phyloP scores from a whole-genome alignment of 1,284 basidiomycete genomes.

The Ceratobasidium sp. region DNA sequence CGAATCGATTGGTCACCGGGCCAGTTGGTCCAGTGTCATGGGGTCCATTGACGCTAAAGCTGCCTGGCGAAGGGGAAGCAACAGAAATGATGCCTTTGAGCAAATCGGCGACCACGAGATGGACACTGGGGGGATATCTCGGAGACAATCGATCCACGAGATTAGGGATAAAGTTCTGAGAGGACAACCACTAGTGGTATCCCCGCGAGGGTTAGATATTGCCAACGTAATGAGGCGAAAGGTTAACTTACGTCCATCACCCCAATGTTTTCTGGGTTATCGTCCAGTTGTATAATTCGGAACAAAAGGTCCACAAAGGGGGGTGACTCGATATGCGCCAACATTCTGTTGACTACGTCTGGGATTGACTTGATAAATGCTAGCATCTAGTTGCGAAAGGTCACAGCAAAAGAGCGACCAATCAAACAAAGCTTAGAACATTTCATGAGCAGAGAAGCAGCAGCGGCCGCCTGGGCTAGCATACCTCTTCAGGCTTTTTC shows the following conservation, averaged over 20 bases:
- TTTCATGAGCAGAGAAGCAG: slow-evolving; percentile 36
- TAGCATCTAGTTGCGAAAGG: slow-evolving; percentile 74
- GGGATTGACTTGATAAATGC: slow-evolving; percentile 88
- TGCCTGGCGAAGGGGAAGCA: slow-evolving; percentile 84
- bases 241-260: slow-evolving; percentile 79
- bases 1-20: slow-evolving; percentile 81
- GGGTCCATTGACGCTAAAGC: slow-evolving; percentile 66
- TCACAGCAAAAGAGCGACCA: slow-evolving; percentile 37
- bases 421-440: slow-evolving; percentile 37
- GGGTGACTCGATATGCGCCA: slow-evolving; percentile 87
- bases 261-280: slow-evolving; percentile 78
- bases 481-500: slow-evolving; percentile 89
- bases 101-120: slow-evolving; percentile 88
- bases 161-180: slow-evolving; percentile 81
- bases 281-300: slow-evolving; percentile 91
- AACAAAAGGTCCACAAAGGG: slow-evolving; percentile 93
- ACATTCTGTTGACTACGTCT: slow-evolving; percentile 79
- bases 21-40: slow-evolving; percentile 46
- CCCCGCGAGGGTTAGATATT: slow-evolving; percentile 48
- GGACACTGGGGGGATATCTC: slow-evolving; percentile 75
- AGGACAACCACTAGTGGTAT: slow-evolving; percentile 79
- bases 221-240: slow-evolving; percentile 46
- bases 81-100: slow-evolving; percentile 95
- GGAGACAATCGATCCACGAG: slow-evolving; percentile 88
- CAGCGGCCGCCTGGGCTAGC: slow-evolving; percentile 30